Evolutionary conservation across 495 filamentous ascomycete species (phyloP).

Genomic region (Poronia punctata): DNA sequence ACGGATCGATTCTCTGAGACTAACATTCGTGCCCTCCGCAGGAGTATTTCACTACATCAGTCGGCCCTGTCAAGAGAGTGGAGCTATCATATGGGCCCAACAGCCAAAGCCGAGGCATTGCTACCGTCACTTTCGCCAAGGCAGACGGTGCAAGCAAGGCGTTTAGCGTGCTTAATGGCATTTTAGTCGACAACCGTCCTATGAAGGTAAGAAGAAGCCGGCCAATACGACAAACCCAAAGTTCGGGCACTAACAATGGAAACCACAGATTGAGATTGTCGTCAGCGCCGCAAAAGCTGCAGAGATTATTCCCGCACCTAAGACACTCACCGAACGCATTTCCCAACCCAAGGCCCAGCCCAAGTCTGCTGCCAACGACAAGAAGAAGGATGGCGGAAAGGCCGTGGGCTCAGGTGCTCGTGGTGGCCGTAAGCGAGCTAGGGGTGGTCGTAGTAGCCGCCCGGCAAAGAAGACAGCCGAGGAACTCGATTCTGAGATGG

Average conservation of each 20-base stretch:
- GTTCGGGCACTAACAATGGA: no score
- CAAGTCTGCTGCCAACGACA: conserved; percentile 72
- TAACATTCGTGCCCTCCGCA: conserved; percentile 47
- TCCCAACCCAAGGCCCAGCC: conserved; percentile 65
- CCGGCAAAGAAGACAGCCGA: conserved; percentile 85
- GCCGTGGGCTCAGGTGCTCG: conserved; percentile 37
- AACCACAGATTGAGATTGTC: conserved; percentile 74
- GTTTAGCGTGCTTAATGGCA: conserved; percentile 70
- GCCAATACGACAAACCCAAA: no score
- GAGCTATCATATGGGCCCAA: conserved; percentile 88
- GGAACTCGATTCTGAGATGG: conserved; percentile 91
- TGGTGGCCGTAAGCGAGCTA: conserved; percentile 42
- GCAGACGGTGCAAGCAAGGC: conserved; percentile 75
- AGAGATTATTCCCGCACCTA: conserved; percentile 51
- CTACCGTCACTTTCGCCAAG: conserved; percentile 61
- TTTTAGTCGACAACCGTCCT: conserved; percentile 79
- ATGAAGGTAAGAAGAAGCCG: conserved; percentile 72
- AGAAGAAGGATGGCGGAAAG: conserved; percentile 44
- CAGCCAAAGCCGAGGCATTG: conserved; percentile 82
- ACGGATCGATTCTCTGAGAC: conserved; percentile 22
- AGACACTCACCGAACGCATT: conserved; percentile 81
- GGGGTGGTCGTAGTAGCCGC: conserved; percentile 49
- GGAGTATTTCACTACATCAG: conserved; percentile 89
- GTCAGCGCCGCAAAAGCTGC: conserved; percentile 68
- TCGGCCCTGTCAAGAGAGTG: conserved; percentile 83